Evolutionary conservation across 345 rosid genomes (phyloP), one percentile per base, ranked within the genome.

Genomic region (Citrus inodora): DNA sequence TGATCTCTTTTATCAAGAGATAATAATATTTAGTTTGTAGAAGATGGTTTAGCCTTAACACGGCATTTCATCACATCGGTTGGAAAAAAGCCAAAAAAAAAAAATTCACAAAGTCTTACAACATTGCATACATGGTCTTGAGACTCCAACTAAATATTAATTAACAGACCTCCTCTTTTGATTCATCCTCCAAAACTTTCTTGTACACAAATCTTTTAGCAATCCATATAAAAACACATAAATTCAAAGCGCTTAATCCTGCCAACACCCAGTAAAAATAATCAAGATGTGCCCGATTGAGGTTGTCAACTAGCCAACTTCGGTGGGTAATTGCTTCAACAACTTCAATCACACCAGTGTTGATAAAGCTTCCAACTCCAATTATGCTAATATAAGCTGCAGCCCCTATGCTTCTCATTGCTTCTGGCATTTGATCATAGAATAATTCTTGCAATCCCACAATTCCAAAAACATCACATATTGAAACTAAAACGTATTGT

Each of bases 381-480:
- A 86, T 78, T 3, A 91, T 81, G 53, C 94, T 86, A 1, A 93
- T 80, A 62, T 87, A 86, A 0, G 89, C 91, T 0, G 98, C 98
- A 1, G 99, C 99, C 9, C 98, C 99, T 14, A 93, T 56, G 77
- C 98, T 95, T 83, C 99, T 86, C 97, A 92, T 88, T 4, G 70
- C 66, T 59, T 87, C 94, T 0, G 99, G 99, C 92, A 95, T 85
- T 78, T 95, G 94, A 79, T 89, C 94, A 74, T 95, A 95, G 87
- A 93, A 95, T 84, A 95, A 48, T 83, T 93, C 94, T 82, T 92
- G 96, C 76, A 95, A 76, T 27, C 99, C 98, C n/a, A 95, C 87
- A 9, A 95, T 76, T 4, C 91, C 74, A 82, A 95, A 92, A 7
- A 84, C 91, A 42, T 95, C 99, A 2, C 87, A 87, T 2, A 90